These are phyloP conservation scores for Solanum clarkiae DNA, from an alignment of 257 asterid species.

Conservation along the genomic window DNA sequence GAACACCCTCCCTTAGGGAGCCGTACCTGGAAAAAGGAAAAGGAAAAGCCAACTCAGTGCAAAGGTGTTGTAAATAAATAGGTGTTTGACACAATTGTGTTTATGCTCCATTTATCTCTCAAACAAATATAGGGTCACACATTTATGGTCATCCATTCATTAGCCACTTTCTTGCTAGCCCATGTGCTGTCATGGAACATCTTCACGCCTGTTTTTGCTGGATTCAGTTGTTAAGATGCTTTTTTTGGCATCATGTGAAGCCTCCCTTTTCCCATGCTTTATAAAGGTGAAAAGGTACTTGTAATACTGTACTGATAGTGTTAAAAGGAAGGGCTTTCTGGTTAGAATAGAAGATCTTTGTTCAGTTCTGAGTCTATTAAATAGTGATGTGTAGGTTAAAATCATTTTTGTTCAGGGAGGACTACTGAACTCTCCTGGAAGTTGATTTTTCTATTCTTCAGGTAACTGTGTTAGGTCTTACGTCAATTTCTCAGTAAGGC, in stretches of 20 bases:
- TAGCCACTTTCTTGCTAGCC: background rate
- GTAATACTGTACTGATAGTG: background rate
- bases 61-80: background rate
- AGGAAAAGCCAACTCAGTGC: background rate
- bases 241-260: background rate
- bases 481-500: conserved; percentile 16
- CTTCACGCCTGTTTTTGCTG: background rate
- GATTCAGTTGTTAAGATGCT: background rate
- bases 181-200: background rate
- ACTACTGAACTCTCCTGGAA: conserved; percentile 77
- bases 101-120: background rate
- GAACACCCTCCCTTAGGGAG: background rate
- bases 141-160: background rate
- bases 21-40: background rate
- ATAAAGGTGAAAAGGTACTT: background rate
- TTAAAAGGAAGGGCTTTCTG: background rate
- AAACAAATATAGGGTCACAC: background rate
- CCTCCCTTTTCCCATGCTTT: background rate
- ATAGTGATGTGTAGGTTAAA: conserved; percentile 72
- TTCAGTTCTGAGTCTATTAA: conserved; percentile 27
- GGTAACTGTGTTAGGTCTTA: conserved; percentile 65
- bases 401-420: conserved; percentile 86
- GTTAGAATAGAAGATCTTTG: background rate
- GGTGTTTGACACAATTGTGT: background rate
- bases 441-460: conserved; percentile 68